Evolutionary conservation across 2,329 filamentous ascomycete genomes (phyloP), one percentile per base, ranked within the genome.

Genomic region (Curvularia spicifera): DNA sequence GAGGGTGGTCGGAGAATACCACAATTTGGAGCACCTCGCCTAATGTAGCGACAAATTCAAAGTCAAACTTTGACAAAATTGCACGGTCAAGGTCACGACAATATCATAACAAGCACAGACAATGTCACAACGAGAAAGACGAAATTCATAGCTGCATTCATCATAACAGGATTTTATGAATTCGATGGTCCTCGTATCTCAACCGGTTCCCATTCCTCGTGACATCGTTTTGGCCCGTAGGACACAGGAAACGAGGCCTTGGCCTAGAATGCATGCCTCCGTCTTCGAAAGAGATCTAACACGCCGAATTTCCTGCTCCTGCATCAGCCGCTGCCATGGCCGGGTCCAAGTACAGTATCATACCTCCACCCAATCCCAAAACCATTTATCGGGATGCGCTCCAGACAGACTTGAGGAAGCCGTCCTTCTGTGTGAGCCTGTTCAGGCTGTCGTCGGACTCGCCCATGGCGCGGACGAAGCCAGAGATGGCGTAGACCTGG

Each of bases 361-460:
- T 70, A 71, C 70, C 66, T 70, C 67, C 68, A 69, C 68, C 79
- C 66, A 18, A 59, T 62, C 63, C 56, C 53, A 56, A 67, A 8
- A 53, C 54, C 70, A 49, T 74, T 74, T 87, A 86, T 74, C 84
- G 78, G 75, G 78, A 82, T 69, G 87, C 90, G 83, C 87, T 91
- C 95, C 95, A 99, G 80, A 99, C 95, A 80, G 83, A 91, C 91
- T 98, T 98, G 81, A 99, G 81, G 82, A 96, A 91, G 71, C 95
- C 95, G 80, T 99, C 96, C 73, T 91, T 89, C 88, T 99, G 95
- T 72, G 93, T 86, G 78, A 99, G 87, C 78, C 95, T 86, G 90
- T 99, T 99, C 78, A 99, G 82, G 76, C 91, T 87, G 84, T 99
- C 95, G 81, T 99, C 95, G 81, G 89, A 89, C 91, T 99, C 96